Evolutionary conservation across 225 moss, liverwort and hornwort species (phyloP), one percentile per base, ranked within the genome.

Genomic region (Thuidium tamariscinum): DNA sequence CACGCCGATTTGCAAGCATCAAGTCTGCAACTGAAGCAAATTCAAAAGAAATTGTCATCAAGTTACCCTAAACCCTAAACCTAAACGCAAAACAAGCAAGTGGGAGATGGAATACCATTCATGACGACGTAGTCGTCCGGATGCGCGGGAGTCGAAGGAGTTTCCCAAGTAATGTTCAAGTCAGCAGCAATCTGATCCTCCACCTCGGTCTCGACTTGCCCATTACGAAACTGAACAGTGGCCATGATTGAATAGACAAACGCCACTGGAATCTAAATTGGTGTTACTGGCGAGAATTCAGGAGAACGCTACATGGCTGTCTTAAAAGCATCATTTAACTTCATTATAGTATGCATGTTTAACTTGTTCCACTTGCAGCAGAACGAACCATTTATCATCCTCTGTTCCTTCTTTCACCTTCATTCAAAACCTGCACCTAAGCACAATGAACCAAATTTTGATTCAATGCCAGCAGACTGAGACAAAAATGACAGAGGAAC

Each of bases 151-250:
- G 92, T 93, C 23, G 88, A 90, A 57, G 94, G 91, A 62, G 93
- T 93, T 63, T 94, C 93, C 94, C 94, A 94, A 86, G 71, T 64
- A 37, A 88, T 91, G 49, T 87, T 87, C 64, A 86, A 82, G 82
- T 93, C 93, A 51, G 90, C 90, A 67, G 92, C 90, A 78, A 92
- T 79, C 79, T 93, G 93, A 51, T 89, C 93, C 60, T 90, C 89
- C 49, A 86, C 86, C 74, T 82, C 84, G 64, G 79, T 79, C 55
- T 88, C 89, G 30, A 81, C 61, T 59, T 84, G 84, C 71, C 54
- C 89, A 73, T 68, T 13, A 32, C 44, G 60, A 66, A 79, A 36
- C 66, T 78, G 74, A 54, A 52, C 81, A 67, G 81, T 48, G 49
- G 83, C 73, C 93, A 91, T 91, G 42, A 73, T n/a, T 26, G 44